Evolutionary conservation across 495 filamentous ascomycete genomes (phyloP), one percentile per base, ranked within the genome.

Genomic region (Xylaria intraflava): DNA sequence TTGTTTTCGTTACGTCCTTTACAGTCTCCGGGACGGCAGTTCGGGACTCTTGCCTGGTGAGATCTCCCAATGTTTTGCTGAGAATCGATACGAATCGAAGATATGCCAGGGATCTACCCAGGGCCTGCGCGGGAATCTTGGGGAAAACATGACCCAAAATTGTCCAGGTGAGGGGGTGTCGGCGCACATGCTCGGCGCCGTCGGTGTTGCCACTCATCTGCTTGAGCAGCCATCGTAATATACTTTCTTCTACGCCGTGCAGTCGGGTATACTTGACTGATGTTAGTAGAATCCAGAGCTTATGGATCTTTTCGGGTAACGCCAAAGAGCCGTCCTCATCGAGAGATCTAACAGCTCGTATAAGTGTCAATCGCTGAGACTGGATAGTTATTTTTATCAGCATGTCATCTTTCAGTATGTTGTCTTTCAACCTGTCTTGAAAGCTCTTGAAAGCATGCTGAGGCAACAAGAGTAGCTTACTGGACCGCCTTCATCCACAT

Each of bases 161-260:
- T 0, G 65, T 60, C 75, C 75, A 78, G 35, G 69, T 64, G 1
- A 66, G 56, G 16, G 73, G 67, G 52, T 69, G 76, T 29, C 74
- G 67, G 52, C 75, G 72, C 2, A 76, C 41, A 30, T 67, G 66
- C 51, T 77, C 74, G 53, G 72, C 69, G 47, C 59, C 65, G 9
- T 67, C 55, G 29, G 62, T 66, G 33, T 59, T 53, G 20, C 72
- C 70, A 29, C 65, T 68, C 73, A 76, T 77, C 41, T 71, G 65
- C 54, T 78, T 76, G 22, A 77, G 69, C 24, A 78, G 65, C 70
- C 70, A 75, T 62, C 74, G 70, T 53, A 75, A 43, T 57, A 75
- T 66, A 55, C 66, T 76, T 46, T 75, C 71, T 60, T 78, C 72
- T 30, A 71, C 71, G 7, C 68, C 72, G 46, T 75, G 69, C 35